These are phyloP conservation scores for Leptosphaerulina australis DNA, from an alignment of 2,329 filamentous ascomycete genomes.

Conservation along the genomic window DNA sequence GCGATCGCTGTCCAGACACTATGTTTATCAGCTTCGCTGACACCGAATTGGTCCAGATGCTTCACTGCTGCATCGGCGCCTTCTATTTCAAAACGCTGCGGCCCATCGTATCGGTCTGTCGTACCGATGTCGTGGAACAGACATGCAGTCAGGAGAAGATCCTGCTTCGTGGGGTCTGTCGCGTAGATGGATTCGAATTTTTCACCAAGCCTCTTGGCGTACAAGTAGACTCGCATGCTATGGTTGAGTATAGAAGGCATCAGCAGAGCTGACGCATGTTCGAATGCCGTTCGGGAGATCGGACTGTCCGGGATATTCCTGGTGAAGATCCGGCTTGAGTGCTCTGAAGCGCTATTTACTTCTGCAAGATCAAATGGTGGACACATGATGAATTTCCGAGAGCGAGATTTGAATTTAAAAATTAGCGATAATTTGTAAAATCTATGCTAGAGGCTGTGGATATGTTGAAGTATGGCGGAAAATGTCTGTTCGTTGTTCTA, in stretches of 20 bases:
- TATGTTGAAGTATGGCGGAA: neutral
- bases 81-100: slow-evolving; percentile 54
- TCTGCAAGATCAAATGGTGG: slow-evolving; percentile 21
- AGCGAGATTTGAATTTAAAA: neutral
- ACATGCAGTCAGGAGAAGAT: slow-evolving; percentile 59
- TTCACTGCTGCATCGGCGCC: slow-evolving; percentile 51
- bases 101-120: slow-evolving; percentile 51
- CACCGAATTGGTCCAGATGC: slow-evolving; percentile 34
- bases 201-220: slow-evolving; percentile 50
- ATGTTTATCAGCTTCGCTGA: slow-evolving; percentile 38
- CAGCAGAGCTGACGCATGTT: slow-evolving; percentile 59
- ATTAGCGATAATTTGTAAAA: neutral
- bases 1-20: slow-evolving; percentile 56
- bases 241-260: slow-evolving; percentile 68
- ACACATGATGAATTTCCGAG: slow-evolving; percentile 22
- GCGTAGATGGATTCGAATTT: slow-evolving; percentile 38
- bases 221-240: slow-evolving; percentile 73
- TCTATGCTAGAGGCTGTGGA: neutral
- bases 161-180: slow-evolving; percentile 50
- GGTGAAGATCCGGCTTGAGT: neutral
- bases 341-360: neutral
- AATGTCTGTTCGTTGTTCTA: neutral
- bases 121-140: slow-evolving; percentile 79
- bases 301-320: slow-evolving; percentile 53
- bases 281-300: slow-evolving; percentile 54